These are phyloP conservation scores for Phytophthora ohioensis DNA, from an alignment of 352 stramenopile genomes.

Conservation along the genomic window DNA sequence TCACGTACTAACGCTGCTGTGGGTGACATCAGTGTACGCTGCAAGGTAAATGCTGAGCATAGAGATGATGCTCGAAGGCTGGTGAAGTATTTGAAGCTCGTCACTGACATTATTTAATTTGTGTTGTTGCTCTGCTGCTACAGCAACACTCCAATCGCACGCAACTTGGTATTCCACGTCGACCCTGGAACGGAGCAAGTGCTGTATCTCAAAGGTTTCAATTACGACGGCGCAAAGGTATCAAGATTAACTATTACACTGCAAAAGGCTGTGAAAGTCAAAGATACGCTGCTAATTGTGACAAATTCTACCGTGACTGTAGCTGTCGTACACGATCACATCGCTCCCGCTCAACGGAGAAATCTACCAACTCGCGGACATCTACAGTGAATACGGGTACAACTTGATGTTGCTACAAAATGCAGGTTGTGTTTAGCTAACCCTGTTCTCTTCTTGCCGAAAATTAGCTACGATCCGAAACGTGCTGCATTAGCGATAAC, in stretches of 20 bases:
- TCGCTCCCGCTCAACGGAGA: conserved; percentile 81
- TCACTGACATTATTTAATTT: background rate
- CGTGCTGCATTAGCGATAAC: conserved; percentile 63
- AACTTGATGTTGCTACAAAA: background rate
- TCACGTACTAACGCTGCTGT: conserved; percentile 20
- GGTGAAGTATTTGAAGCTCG: background rate
- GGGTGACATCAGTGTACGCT: conserved; percentile 7
- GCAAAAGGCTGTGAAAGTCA: background rate
- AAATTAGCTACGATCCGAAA: conserved; percentile 84
- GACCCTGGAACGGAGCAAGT: conserved; percentile 76
- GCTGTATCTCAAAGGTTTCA: conserved; percentile 86
- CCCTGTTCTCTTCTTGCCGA: background rate
- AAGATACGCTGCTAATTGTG: background rate
- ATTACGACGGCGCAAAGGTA: conserved; percentile 58
- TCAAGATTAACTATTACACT: background rate
- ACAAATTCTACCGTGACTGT: background rate
- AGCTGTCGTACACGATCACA: conserved; percentile 85
- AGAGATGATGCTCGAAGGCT: background rate
- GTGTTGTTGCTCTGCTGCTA: conserved; percentile 1
- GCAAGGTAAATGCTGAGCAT: conserved; percentile 19
- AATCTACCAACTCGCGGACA: conserved; percentile 91
- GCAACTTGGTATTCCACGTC: conserved; percentile 81
- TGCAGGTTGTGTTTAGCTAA: background rate
- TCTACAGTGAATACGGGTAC: conserved; percentile 91
- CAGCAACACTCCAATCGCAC: conserved; percentile 57